phyloP scores from a whole-genome alignment of 2,329 filamentous ascomycete genomes.

The Parastagonospora avenae region DNA sequence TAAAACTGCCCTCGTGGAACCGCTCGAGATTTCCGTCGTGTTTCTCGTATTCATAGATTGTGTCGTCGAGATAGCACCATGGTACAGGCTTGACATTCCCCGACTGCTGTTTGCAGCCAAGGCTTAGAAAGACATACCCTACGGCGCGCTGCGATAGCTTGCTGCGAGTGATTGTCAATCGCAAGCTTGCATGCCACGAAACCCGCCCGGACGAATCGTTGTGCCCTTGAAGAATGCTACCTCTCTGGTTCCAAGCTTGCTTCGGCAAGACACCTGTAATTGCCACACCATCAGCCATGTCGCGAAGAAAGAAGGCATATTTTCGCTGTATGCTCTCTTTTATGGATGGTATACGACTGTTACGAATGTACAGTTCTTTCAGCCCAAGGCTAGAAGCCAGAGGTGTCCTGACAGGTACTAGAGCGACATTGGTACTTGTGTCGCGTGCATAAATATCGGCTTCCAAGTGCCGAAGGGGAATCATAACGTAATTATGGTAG shows the following conservation, averaged over 20 bases:
- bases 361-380: constrained; percentile 19
- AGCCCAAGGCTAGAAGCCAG: not conserved
- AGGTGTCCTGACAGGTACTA: not conserved
- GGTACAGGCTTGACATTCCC: not conserved
- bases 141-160: not conserved
- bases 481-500: constrained; percentile 11
- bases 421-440: constrained; percentile 5
- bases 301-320: constrained; percentile 17
- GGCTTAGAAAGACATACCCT: constrained; percentile 1
- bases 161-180: not conserved
- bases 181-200: constrained; percentile 12
- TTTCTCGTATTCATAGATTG: not conserved
- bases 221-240: constrained; percentile 13
- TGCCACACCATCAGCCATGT: not conserved
- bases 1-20: constrained; percentile 1
- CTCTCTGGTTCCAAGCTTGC: constrained; percentile 9
- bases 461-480: constrained; percentile 8
- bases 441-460: constrained; percentile 14
- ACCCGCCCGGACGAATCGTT: not conserved
- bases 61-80: constrained; percentile 13
- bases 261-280: not conserved
- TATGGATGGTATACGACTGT: constrained; percentile 6
- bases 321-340: constrained; percentile 5
- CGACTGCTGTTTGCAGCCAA: constrained; percentile 6
- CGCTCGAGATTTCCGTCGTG: constrained; percentile 1